Evolutionary conservation across 2,329 filamentous ascomycete genomes (phyloP).

Genomic region (Monosporascus ibericus): DNA sequence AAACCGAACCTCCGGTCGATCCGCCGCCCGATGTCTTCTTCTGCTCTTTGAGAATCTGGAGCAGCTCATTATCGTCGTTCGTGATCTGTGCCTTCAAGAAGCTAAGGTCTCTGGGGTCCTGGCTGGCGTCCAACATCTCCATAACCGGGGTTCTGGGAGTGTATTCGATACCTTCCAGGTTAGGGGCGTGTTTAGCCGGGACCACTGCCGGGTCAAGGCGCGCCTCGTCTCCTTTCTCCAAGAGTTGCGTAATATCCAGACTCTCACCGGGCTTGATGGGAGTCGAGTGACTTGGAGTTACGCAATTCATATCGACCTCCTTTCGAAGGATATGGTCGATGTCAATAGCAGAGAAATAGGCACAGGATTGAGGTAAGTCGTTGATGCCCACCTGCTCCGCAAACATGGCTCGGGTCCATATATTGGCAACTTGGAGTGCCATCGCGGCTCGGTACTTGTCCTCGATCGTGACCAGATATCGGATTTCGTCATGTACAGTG

Average conservation of each 20-base stretch:
- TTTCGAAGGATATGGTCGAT: conserved; percentile 95
- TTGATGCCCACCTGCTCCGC: conserved; percentile 93
- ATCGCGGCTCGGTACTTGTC: conserved; percentile 88
- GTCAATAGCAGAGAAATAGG: conserved; percentile 93
- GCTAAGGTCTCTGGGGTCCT: conserved; percentile 39
- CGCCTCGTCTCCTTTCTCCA: conserved; percentile 65
- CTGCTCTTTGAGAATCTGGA: conserved; percentile 60
- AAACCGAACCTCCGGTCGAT: conserved; percentile 3
- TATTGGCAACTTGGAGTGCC: conserved; percentile 86
- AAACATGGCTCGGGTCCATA: conserved; percentile 98
- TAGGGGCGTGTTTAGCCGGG: conserved; percentile 48
- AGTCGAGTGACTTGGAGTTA: conserved; percentile 78
- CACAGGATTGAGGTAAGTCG: conserved; percentile 88
- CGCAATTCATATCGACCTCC: conserved; percentile 95
- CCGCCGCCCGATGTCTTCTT: conserved; percentile 29
- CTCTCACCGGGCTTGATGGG: conserved; percentile 81
- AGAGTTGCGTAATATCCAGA: conserved; percentile 72
- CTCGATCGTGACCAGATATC: conserved; percentile 79
- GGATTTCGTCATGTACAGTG: conserved; percentile 95
- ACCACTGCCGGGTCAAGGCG: conserved; percentile 59
- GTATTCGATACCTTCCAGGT: conserved; percentile 60
- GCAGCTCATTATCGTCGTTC: conserved; percentile 65
- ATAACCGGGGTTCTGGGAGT: conserved; percentile 71
- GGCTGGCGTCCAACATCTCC: conserved; percentile 54
- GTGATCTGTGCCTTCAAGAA: conserved; percentile 85